Evolutionary conservation across 345 rosid species (phyloP).

Genomic region (Ceriops tagal): DNA sequence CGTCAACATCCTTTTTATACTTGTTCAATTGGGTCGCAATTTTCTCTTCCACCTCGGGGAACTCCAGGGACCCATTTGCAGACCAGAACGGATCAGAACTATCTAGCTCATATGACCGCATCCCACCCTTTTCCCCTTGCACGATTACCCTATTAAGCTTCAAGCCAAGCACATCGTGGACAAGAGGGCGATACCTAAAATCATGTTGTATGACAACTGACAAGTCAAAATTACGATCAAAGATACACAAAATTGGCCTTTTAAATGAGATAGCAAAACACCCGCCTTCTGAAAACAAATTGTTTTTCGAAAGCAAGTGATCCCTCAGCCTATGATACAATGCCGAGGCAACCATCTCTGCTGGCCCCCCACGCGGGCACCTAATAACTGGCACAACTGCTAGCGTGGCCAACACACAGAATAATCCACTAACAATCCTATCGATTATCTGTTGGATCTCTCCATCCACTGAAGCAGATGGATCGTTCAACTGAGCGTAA

Average conservation of each 20-base stretch:
- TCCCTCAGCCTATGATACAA: slow-evolving; percentile 88
- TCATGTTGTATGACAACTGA: slow-evolving; percentile 82
- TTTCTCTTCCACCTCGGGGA: slow-evolving; percentile 94
- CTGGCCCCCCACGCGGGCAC: slow-evolving; percentile 27
- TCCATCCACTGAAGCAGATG: slow-evolving; percentile 47
- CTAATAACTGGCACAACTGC: too few species aligned
- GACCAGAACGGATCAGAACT: slow-evolving; percentile 83
- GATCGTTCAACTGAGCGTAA: slow-evolving; percentile 80
- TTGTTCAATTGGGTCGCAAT: slow-evolving; percentile 76
- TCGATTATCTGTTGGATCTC: slow-evolving; percentile 70
- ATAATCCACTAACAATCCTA: too few species aligned
- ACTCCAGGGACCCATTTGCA: slow-evolving; percentile 74
- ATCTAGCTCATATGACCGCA: slow-evolving; percentile 78
- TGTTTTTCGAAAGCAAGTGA: slow-evolving; percentile 87
- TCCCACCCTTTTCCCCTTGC: slow-evolving; percentile 83
- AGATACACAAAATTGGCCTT: slow-evolving; percentile 80
- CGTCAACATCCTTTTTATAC: slow-evolving; percentile 93
- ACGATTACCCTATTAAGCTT: slow-evolving; percentile 78
- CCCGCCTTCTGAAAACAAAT: slow-evolving; percentile 85
- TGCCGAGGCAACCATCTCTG: slow-evolving; percentile 90
- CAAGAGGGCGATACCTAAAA: slow-evolving; percentile 88
- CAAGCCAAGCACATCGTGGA: slow-evolving; percentile 84
- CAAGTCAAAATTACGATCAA: slow-evolving; percentile 86
- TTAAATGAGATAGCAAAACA: slow-evolving; percentile 70
- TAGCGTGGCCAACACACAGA: too few species aligned